These are phyloP conservation scores for Calocybe indica DNA, from an alignment of 768 basidiomycete species.

Conservation along the genomic window DNA sequence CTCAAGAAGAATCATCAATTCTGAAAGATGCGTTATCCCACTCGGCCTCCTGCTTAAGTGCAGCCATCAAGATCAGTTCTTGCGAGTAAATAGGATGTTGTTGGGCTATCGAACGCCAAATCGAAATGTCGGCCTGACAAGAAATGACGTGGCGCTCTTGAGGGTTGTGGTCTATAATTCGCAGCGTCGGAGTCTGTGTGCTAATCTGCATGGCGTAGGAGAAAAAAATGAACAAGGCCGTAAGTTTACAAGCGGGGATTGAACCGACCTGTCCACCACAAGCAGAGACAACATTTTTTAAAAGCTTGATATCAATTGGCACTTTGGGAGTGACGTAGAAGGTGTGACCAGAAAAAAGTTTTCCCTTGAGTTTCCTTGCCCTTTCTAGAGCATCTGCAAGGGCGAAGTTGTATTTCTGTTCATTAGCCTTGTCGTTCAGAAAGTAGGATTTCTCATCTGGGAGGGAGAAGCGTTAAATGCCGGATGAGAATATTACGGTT, in stretches of 20 bases:
- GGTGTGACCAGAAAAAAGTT: constrained; percentile 54
- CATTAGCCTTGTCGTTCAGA: constrained; percentile 55
- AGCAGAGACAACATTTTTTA: constrained; percentile 64
- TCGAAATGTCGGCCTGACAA: constrained; percentile 51
- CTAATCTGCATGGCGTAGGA: constrained; percentile 25
- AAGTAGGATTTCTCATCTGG: constrained; percentile 60
- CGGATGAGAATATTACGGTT: background rate
- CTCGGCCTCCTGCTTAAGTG: constrained; percentile 61
- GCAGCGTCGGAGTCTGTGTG: constrained; percentile 46
- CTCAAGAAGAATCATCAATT: constrained; percentile 17
- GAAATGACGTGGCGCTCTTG: constrained; percentile 58
- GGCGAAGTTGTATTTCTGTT: constrained; percentile 62
- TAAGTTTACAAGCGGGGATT: background rate
- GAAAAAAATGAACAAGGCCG: background rate
- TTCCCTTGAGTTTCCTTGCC: constrained; percentile 46
- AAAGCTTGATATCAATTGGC: constrained; percentile 46
- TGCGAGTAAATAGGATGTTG: constrained; percentile 57
- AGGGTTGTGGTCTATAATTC: constrained; percentile 44
- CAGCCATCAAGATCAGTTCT: constrained; percentile 61
- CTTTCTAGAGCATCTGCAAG: constrained; percentile 54
- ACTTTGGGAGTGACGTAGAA: constrained; percentile 77
- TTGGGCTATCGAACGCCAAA: constrained; percentile 57
- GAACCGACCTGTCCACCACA: constrained; percentile 64
- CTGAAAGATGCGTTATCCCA: constrained; percentile 44
- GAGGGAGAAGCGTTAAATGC: background rate